Conservation (phyloP, 2,329 filamentous ascomycete species). For the Botrytis cinerea region DNA sequence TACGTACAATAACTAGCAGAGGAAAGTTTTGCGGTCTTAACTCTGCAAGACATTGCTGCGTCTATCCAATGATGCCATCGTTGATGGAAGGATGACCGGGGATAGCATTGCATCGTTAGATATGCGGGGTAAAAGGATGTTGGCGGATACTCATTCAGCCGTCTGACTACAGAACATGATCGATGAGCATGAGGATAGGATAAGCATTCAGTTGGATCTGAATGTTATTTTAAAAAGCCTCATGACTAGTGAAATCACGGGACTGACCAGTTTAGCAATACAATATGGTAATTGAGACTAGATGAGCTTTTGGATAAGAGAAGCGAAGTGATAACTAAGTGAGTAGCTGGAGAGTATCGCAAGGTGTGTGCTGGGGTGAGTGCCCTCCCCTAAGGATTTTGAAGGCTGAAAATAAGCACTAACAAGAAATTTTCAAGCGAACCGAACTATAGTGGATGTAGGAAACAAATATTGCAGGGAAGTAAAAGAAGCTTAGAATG, state of each 20-base stretch:
- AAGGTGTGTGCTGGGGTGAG: constrained; percentile 24
- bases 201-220: neutral
- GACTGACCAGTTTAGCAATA: neutral
- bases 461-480: neutral
- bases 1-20: constrained; percentile 10
- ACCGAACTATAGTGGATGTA: neutral
- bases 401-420: constrained; percentile 40
- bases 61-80: constrained; percentile 11
- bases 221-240: constrained; percentile 1
- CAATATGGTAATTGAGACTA: neutral
- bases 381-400: constrained; percentile 30
- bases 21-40: constrained; percentile 2
- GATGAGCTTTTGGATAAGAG: constrained; percentile 22
- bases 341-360: constrained; percentile 21
- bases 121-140: constrained; percentile 17
- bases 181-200: neutral
- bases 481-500: constrained; percentile 29
- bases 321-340: constrained; percentile 34
- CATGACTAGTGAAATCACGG: constrained; percentile 1
- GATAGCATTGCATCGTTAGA: constrained; percentile 1
- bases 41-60: constrained; percentile 21
- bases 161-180: constrained; percentile 9
- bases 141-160: neutral
- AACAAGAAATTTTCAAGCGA: constrained; percentile 26
- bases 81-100: neutral